phyloP scores from a whole-genome alignment of 306 rosid genomes.

The Gillenia trifoliata region DNA sequence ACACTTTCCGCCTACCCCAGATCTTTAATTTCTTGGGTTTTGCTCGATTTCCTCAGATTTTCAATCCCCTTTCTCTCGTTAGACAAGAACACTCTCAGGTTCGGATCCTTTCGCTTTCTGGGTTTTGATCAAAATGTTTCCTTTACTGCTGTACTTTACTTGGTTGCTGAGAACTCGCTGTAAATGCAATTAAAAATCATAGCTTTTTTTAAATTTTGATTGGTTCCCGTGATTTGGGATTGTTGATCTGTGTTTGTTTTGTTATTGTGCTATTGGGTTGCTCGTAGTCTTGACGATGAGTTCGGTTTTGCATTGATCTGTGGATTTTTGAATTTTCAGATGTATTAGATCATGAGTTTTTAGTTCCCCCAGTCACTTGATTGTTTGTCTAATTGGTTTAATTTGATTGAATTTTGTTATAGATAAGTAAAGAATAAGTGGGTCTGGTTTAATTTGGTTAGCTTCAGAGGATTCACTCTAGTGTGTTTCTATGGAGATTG shows the following conservation, averaged over 20 bases:
- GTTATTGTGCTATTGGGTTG: background rate
- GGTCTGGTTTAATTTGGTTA: background rate
- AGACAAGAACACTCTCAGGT: constrained; percentile 39
- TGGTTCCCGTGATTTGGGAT: background rate
- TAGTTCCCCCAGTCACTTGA: background rate
- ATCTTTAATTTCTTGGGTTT: constrained; percentile 20
- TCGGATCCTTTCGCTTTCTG: constrained; percentile 14
- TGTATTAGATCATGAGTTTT: constrained; percentile 3
- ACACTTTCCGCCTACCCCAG: constrained; percentile 10
- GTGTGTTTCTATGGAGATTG: background rate
- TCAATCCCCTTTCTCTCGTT: constrained; percentile 4
- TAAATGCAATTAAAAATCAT: too few species aligned
- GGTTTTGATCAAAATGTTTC: constrained; percentile 4
- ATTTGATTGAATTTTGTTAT: background rate
- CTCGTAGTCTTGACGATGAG: background rate
- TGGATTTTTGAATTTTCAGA: background rate
- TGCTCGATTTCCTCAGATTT: background rate
- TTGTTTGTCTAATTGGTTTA: constrained; percentile 11
- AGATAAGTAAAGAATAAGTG: background rate
- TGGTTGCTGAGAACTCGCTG: background rate
- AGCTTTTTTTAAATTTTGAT: background rate
- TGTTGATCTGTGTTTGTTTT: constrained; percentile 1
- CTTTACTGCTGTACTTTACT: background rate
- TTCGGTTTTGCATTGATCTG: constrained; percentile 6
- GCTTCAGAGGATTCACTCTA: background rate